Evolutionary conservation across 1,139 yeast genomes (phyloP).

Genomic region (Starmera stellimalicola): DNA sequence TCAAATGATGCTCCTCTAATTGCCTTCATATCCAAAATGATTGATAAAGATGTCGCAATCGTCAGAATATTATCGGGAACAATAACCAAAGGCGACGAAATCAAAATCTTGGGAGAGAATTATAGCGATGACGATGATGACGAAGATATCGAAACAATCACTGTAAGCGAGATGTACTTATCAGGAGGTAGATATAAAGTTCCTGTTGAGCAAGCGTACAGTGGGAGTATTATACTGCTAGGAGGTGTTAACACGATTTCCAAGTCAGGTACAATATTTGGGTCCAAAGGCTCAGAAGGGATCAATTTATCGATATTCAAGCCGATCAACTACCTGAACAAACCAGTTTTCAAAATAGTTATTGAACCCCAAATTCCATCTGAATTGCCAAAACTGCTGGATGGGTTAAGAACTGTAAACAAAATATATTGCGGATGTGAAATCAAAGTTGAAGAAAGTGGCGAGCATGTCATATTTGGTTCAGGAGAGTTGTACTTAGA

Average conservation of each 20-base stretch:
- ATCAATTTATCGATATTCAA: conserved; percentile 28
- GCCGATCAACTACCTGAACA: conserved; percentile 35
- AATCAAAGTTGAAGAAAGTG: conserved; percentile 76
- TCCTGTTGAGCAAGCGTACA: conserved; percentile 42
- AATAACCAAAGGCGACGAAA: conserved; percentile 34
- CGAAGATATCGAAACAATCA: conserved; percentile 35
- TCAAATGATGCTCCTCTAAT: conserved; percentile 31
- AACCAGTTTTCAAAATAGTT: conserved; percentile 70
- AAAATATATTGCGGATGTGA: conserved; percentile 58
- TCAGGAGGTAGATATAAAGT: conserved; percentile 68
- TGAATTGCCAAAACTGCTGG: conserved; percentile 64
- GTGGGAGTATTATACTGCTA: conserved; percentile 61
- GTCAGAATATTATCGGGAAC: conserved; percentile 59
- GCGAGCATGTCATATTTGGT: conserved; percentile 74
- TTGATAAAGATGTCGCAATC: conserved; percentile 38
- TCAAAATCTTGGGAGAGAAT: conserved; percentile 51
- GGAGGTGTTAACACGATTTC: conserved; percentile 48
- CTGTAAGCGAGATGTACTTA: conserved; percentile 41
- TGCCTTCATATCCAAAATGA: conserved; percentile 54
- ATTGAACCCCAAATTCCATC: conserved; percentile 76
- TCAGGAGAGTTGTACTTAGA: conserved; percentile 88
- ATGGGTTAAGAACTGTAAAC: conserved; percentile 54
- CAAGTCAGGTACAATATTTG: conserved; percentile 51
- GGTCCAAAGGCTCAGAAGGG: conserved; percentile 13
- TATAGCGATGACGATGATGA: conserved; percentile 45